phyloP scores from a whole-genome alignment of 1,284 basidiomycete genomes.

The Tausonia pullulans region DNA sequence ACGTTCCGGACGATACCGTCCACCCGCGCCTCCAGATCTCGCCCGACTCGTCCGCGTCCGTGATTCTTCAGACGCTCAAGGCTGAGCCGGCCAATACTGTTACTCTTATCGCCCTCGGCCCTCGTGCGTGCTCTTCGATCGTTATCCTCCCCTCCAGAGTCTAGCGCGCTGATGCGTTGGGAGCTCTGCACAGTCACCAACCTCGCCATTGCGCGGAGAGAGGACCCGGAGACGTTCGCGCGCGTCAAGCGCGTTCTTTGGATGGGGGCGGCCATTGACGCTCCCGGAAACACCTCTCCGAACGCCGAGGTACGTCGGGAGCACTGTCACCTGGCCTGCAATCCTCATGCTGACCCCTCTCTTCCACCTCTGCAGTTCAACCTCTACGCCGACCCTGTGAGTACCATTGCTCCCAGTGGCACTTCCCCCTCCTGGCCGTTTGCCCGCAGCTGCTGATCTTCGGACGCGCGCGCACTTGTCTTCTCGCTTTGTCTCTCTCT shows the following conservation, averaged over 20 bases:
- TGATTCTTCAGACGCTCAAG: slow-evolving; percentile 56
- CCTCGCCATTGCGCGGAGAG: slow-evolving; percentile 55
- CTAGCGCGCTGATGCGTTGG: background rate
- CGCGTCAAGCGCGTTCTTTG: slow-evolving; percentile 57
- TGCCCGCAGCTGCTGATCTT: too few species aligned
- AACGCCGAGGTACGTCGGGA: slow-evolving; percentile 54
- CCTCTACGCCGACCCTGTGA: slow-evolving; percentile 73
- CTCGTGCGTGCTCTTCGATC: slow-evolving; percentile 36
- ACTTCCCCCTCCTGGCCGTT: too few species aligned
- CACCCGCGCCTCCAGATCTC: slow-evolving; percentile 47
- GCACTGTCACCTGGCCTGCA: background rate
- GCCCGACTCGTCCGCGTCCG: slow-evolving; percentile 42
- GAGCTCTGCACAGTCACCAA: slow-evolving; percentile 50
- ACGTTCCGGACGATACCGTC: slow-evolving; percentile 34
- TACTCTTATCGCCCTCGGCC: slow-evolving; percentile 76
- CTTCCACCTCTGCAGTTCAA: slow-evolving; percentile 54
- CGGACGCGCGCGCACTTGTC: too few species aligned
- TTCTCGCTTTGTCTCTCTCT: too few species aligned
- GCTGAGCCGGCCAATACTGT: slow-evolving; percentile 51
- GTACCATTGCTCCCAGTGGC: too few species aligned
- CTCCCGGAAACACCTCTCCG: slow-evolving; percentile 78
- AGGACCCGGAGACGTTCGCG: slow-evolving; percentile 47
- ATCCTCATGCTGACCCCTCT: slow-evolving; percentile 1
- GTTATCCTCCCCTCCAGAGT: background rate
- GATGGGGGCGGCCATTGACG: slow-evolving; percentile 96